Evolutionary conservation across 2,329 filamentous ascomycete species (phyloP), one percentile per base, ranked within the genome.

Genomic region (Fusarium mangiferae): DNA sequence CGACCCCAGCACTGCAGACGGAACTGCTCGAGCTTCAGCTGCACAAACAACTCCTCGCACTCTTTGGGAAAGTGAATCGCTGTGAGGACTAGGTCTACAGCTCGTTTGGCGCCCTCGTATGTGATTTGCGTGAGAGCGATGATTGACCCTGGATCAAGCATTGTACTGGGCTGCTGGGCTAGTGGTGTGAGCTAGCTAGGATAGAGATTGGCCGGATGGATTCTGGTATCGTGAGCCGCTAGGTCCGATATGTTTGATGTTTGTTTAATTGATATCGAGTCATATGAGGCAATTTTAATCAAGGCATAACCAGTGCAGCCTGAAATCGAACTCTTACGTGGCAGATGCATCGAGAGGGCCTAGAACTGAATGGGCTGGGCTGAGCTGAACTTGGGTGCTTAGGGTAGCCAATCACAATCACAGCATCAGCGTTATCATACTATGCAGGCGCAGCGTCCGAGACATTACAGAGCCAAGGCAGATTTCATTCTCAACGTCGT

Each of bases 1-100:
- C 57, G 45, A 41, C 57, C 57, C 57, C 57, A 60, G 44, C 57
- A 60, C 20, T 52, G 57, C 6, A 60, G 22, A 13, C 57, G 57
- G 22, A 60, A 60, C 14, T 60, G 44, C 18, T 60, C 57, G 7
- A 60, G 44, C 24, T 60, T 60, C 7, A 60, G 26, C 33, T 60
- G 35, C 18, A 60, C 57, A 3, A 60, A 60, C 12, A 52, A 0
- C 7, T 52, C 57, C 6, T 60, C 44, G 1, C 57, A 60, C 5
- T 60, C 57, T 33, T 60, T 60, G 3, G 57, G 57, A 13, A 60
- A 60, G 17, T 60, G 57, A 6, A 60, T 30, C 0, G 57, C 57
- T 26, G 57, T 33, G 7, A 60, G 57, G 7, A 52, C 44, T 1
- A 60, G 57, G 3, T 60, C 44, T 1, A 60, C 57, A 1, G 57